Evolutionary conservation across 2,329 filamentous ascomycete genomes (phyloP), one percentile per base, ranked within the genome.

Genomic region (Ceratocystis eucalypticola): DNA sequence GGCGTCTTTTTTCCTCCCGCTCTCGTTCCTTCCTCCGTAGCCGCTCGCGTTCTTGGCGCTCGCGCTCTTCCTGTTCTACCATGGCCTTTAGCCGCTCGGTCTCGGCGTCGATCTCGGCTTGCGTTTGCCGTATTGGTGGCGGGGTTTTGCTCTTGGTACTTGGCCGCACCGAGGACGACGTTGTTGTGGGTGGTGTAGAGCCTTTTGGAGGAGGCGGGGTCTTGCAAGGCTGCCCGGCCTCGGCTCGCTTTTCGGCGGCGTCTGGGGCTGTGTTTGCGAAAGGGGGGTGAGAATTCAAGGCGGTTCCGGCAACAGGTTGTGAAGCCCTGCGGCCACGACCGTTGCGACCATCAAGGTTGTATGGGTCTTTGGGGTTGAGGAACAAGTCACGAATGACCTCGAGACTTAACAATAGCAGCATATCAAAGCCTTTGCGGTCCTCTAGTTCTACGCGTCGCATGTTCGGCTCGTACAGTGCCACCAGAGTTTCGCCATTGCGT

Each of bases 401-500:
- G 0, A 84, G 82, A 33, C 82, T 79, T 22, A 88, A 75, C 22
- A 88, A 73, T 20, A 97, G 76, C 1, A 92, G 86, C 0, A 97
- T 83, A 74, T 99, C 94, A 3, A 97, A 78, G 0, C 94, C 94
- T 75, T 96, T 97, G 67, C 88, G 85, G 75, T 99, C 94, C 74
- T 99, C 91, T 69, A 97, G 85, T 55, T 97, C 92, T 10, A 97
- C 88, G 5, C 94, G 82, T 69, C 88, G 87, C 72, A 97, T 80
- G 73, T 97, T 97, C 4, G 93, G 89, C 75, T 99, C 89, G 77
- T 97, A 96, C 53, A 99, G 82, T 1, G 92, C 96, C 67, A 97
- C 76, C 37, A 75, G 73, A 45, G 77, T 78, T 71, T 92, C 89
- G 61, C 79, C 76, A 12, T 65, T 59, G 70, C 84, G 87, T 30